Evolutionary conservation across 257 asterid species (phyloP).

Genomic region (Eucommia ulmoides): DNA sequence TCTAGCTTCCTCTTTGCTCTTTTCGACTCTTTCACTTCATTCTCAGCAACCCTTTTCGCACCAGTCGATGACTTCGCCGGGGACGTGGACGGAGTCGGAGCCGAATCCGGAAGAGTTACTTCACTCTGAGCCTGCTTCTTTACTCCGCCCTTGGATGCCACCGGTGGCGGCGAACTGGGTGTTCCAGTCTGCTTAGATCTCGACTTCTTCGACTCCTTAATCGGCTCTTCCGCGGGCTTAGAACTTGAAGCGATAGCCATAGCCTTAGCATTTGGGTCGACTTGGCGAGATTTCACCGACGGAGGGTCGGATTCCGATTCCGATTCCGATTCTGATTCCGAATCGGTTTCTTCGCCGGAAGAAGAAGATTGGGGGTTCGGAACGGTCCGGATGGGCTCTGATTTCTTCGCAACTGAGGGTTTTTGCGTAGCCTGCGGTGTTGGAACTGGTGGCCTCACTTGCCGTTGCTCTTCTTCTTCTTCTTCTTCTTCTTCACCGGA

Average conservation of each 20-base stretch:
- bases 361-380: conserved; percentile 36
- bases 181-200: conserved; percentile 17
- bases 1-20: conserved; percentile 33
- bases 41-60: conserved; percentile 25
- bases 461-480: neutral
- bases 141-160: no score
- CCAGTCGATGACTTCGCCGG: conserved; percentile 8
- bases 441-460: neutral
- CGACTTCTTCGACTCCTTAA: conserved; percentile 9
- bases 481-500: neutral
- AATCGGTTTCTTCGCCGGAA: conserved; percentile 23
- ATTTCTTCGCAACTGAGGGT: neutral
- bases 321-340: neutral
- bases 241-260: no score
- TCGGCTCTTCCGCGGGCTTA: conserved; percentile 15
- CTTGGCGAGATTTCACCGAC: neutral
- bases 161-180: conserved; percentile 17
- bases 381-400: conserved; percentile 41
- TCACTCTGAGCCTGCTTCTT: no score
- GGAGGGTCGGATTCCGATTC: conserved; percentile 1
- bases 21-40: conserved; percentile 23
- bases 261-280: conserved; percentile 16
- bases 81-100: conserved; percentile 13
- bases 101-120: no score
- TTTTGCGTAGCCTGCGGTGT: neutral